A percentile compares a stretch with the other conserved stretches of the same genome.
Evolutionary conservation across 139 green algal species (phyloP).

Genomic region (Edaphochlamys debaryana): DNA sequence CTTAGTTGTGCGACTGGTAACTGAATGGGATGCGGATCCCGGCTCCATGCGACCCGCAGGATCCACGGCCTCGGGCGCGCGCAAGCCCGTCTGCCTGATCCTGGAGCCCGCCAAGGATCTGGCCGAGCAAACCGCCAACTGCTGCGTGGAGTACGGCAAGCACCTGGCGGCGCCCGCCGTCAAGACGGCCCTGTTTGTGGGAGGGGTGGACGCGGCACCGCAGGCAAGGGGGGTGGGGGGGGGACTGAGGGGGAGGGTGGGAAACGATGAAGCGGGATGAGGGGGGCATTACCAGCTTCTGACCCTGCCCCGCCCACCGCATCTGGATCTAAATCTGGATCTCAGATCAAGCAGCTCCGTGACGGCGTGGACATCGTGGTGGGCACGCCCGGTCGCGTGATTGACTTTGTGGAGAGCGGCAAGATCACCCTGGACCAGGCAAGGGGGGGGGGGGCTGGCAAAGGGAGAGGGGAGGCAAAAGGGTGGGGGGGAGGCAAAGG

Average conservation of each 20-base stretch:
- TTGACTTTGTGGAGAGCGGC: conserved; percentile 78
- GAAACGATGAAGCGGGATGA: too few relatives aligned
- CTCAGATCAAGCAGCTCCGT: conserved; percentile 33
- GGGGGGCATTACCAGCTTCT: too few relatives aligned
- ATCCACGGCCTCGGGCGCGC: not conserved
- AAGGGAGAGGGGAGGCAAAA: too few relatives aligned
- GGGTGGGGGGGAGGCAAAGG: not conserved
- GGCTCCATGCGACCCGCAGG: too few relatives aligned
- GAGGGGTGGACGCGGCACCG: conserved; percentile 60
- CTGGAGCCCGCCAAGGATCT: conserved; percentile 85
- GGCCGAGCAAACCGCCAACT: conserved; percentile 84
- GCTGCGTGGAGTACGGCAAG: conserved; percentile 61
- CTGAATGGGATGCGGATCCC: too few relatives aligned
- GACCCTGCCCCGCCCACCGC: too few relatives aligned
- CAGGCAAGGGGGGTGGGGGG: conserved; percentile 26
- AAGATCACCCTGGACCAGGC: conserved; percentile 73
- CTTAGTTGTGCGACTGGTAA: too few relatives aligned
- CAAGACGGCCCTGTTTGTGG: conserved; percentile 68
- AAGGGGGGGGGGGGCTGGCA: not conserved
- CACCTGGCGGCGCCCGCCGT: conserved; percentile 66
- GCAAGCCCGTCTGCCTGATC: conserved; percentile 77
- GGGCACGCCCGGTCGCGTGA: conserved; percentile 77
- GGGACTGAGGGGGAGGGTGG: not conserved
- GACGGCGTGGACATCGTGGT: conserved; percentile 80
- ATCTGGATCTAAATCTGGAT: not conserved